Percentiles rank a stretch among this genome's conserved stretches.
Conservation (phyloP, 1,284 basidiomycete species). For the Phellinidium pouzarii region DNA sequence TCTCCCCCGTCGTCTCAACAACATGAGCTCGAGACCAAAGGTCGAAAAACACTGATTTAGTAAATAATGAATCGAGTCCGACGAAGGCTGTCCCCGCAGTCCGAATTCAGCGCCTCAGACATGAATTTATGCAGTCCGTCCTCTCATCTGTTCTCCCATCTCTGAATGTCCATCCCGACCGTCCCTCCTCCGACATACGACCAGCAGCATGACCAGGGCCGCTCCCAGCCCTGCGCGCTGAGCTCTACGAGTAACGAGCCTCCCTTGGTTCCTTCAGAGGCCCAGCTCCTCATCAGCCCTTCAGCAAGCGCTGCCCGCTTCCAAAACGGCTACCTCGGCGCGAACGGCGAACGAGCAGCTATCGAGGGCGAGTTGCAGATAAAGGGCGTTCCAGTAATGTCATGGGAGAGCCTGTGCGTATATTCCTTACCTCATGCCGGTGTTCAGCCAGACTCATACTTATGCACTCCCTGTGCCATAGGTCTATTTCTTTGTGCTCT, state of each 20-base stretch:
- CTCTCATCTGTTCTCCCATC: not conserved
- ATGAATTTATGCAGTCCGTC: not conserved
- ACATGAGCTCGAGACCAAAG: no score
- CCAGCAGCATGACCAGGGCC: constrained; percentile 4
- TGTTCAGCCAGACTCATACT: constrained; percentile 10
- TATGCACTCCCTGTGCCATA: constrained; percentile 27
- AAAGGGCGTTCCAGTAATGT: constrained; percentile 51
- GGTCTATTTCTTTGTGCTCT: constrained; percentile 60
- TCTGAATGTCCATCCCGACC: constrained; percentile 10
- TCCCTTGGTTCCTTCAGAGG: constrained; percentile 24
- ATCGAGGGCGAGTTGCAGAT: constrained; percentile 79
- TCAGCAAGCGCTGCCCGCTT: constrained; percentile 57
- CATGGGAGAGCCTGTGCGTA: constrained; percentile 66
- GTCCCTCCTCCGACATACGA: constrained; percentile 19
- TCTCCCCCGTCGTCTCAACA: no score
- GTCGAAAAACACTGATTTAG: no score
- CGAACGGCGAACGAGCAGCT: constrained; percentile 69
- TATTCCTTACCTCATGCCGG: constrained; percentile 6
- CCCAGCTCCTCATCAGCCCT: constrained; percentile 63
- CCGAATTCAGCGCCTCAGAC: not conserved
- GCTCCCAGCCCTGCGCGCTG: not conserved
- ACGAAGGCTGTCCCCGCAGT: not conserved
- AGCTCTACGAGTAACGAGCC: not conserved
- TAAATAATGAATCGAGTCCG: not conserved
- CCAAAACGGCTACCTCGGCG: constrained; percentile 74